Base-by-base conservation (phyloP, 768 basidiomycete genomes). In the Sistotremastrum suecicum region DNA sequence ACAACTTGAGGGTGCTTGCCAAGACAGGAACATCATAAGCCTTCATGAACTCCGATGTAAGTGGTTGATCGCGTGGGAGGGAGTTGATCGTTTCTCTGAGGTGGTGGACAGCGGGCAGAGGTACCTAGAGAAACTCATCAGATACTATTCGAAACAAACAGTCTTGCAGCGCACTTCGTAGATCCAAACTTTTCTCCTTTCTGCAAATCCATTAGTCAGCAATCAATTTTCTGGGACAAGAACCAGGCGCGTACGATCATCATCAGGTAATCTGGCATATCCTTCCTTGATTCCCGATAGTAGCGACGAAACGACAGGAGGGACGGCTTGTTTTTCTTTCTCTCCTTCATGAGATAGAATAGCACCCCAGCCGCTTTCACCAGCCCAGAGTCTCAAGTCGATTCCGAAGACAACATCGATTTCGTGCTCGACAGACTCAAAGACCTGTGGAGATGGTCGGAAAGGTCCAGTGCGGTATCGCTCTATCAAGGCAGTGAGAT, bases 381-480 rank as follows among this genome's bases (percentile, higher is more conserved):
- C 65, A 29, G 86, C 78, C 91, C 91, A 94, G 54, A 78, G 83
- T 48, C 90, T 74, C 44, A 95, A 65, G 63, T 95, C 91, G 48
- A 92, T 83, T 7, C 91, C 91, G 58, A 94, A 95, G 7, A 87
- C 76, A 31, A 87, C 83, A 56, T 92, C 90, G 0, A 76, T 74
- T 53, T 84, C 83, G 52, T 87, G 87, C 6, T 82, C 68, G 33
- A 90, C 73, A 3, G 81, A 82, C 57, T 94, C 88, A 61, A 89
- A 97, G 7, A 91, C 67, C 45, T 88, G 87, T 0, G 92, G 75
- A 35, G 67, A 68, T 0, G 92, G 92, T 37, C 83, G 71, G 78
- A 95, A 98, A 0, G 91, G 84, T 1, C 92, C 92, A 1, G 90
- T 94, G 45, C 92, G 77, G 59, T 90, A 88, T 7, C 86, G 81